These are phyloP conservation scores for Leishmania gerbilli DNA, from an alignment of 208 protist genomes.

Conservation along the genomic window DNA sequence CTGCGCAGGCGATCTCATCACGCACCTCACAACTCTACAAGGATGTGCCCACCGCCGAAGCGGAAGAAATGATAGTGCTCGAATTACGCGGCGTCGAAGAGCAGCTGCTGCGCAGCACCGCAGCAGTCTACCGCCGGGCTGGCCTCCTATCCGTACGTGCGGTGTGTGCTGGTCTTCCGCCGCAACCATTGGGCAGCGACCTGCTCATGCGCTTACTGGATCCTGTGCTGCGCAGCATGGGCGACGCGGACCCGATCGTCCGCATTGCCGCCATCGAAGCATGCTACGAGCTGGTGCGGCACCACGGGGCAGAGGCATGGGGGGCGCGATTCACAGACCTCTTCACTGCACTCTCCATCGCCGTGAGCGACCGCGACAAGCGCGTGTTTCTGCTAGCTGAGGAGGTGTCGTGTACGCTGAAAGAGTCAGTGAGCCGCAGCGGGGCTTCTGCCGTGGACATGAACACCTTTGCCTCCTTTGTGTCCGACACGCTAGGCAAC, in stretches of 20 bases:
- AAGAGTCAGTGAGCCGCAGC: slow-evolving; percentile 50
- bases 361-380: slow-evolving; percentile 63
- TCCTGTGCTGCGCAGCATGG: slow-evolving; percentile 44
- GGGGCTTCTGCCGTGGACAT: slow-evolving; percentile 36
- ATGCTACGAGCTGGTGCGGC: slow-evolving; percentile 52
- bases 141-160: slow-evolving; percentile 51
- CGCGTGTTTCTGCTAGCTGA: slow-evolving; percentile 51
- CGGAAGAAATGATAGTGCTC: slow-evolving; percentile 30
- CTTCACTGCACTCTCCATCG: slow-evolving; percentile 55
- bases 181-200: slow-evolving; percentile 12
- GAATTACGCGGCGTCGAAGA: slow-evolving; percentile 42
- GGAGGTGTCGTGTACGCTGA: slow-evolving; percentile 63
- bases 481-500: slow-evolving; percentile 44
- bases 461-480: slow-evolving; percentile 31
- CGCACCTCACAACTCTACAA: slow-evolving; percentile 51
- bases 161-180: slow-evolving; percentile 46
- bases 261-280: slow-evolving; percentile 73
- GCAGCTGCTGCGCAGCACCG: slow-evolving; percentile 40
- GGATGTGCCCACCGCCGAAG: slow-evolving; percentile 45
- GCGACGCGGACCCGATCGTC: slow-evolving; percentile 63
- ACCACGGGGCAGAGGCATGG: slow-evolving; percentile 43
- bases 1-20: slow-evolving; percentile 36
- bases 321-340: slow-evolving; percentile 47
- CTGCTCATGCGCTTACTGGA: slow-evolving; percentile 37
- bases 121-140: slow-evolving; percentile 59